phyloP scores from a whole-genome alignment of 2,329 filamentous ascomycete species.

The Phaeosphaeriaceae sp. region DNA sequence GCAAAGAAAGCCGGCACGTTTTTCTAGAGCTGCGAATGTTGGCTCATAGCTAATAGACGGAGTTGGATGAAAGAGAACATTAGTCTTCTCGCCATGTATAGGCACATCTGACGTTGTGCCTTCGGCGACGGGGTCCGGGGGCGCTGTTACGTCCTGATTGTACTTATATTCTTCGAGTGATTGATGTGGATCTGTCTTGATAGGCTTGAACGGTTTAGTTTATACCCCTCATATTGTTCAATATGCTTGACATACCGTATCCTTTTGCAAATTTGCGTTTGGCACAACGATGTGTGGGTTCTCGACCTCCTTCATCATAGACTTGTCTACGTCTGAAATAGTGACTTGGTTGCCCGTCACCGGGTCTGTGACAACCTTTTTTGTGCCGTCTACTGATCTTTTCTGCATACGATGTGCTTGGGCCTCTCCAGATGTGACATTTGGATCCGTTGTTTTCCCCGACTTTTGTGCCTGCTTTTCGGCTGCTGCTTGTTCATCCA shows the following conservation, averaged over 20 bases:
- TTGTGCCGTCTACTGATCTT: slow-evolving; percentile 53
- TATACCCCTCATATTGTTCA: not conserved
- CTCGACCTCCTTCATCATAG: slow-evolving; percentile 72
- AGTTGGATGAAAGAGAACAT: slow-evolving; percentile 93
- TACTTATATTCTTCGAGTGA: slow-evolving; percentile 80
- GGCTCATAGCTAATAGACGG: slow-evolving; percentile 89
- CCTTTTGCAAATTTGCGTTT: slow-evolving; percentile 83
- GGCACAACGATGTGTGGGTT: slow-evolving; percentile 81
- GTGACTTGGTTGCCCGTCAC: slow-evolving; percentile 85
- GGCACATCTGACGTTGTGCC: slow-evolving; percentile 92
- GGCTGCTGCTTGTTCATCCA: slow-evolving; percentile 64
- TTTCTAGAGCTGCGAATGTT: slow-evolving; percentile 79
- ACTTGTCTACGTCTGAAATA: slow-evolving; percentile 79
- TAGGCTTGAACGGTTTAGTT: slow-evolving; percentile 53
- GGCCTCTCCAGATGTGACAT: slow-evolving; percentile 37
- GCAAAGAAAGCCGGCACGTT: slow-evolving; percentile 73
- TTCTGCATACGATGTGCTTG: slow-evolving; percentile 57
- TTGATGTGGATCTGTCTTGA: slow-evolving; percentile 74
- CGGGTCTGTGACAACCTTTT: slow-evolving; percentile 78
- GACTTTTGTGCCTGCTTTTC: slow-evolving; percentile 49
- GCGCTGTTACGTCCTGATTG: slow-evolving; percentile 87
- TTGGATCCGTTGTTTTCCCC: too few species aligned
- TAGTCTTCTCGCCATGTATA: slow-evolving; percentile 95
- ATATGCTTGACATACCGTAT: slow-evolving; percentile 58
- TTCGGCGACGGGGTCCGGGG: slow-evolving; percentile 81